Evolutionary conservation across 2,329 filamentous ascomycete species (phyloP), one percentile per base, ranked within the genome.

Genomic region (Cladosporium sp.): DNA sequence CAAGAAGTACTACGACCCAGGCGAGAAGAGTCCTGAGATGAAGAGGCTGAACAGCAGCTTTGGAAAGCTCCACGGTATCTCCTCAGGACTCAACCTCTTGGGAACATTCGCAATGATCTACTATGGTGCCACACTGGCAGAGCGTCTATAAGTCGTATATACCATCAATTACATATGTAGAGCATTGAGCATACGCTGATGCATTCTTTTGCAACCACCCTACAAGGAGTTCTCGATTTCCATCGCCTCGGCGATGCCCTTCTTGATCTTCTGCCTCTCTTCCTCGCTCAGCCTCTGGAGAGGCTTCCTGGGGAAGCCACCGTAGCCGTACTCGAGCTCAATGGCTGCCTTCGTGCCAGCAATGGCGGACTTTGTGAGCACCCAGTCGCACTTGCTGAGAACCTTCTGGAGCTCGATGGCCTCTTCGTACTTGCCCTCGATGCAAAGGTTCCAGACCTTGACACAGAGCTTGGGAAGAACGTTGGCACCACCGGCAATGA

Each of bases 21-120:
- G 88, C 0, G 91, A 92, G 46, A 91, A 96, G 73, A 95, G 91
- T 5, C 84, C 89, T 71, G 91, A 94, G 80, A 97, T 98, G 93
- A 78, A 87, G 71, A 83, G 83, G 10, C 78, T 96, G 72, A 96
- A 94, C 82, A n/a, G 91, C 88, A 79, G 84, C 83, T 68, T 98
- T 77, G 87, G 86, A 18, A 86, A 85, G 67, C 78, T 97, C 65
- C 95, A 99, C 78, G 92, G 93, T 6, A 80, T 91, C 57, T 96
- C 92, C 8, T 91, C 91, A 30, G 77, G 96, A 67, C 77, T 96
- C 23, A 97, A 97, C 76, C 75, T 98, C 66, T 78, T 85, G 1
- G 89, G 87, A 0, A 83, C 96, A 58, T 76, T 89, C 49, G 87
- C 88, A 0, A 89, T 89, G 49, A 74, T 96, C 3, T 88, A 84